These are phyloP conservation scores for Diaporthe citrichinensis DNA, from an alignment of 2,329 filamentous ascomycete species.

Conservation along the genomic window DNA sequence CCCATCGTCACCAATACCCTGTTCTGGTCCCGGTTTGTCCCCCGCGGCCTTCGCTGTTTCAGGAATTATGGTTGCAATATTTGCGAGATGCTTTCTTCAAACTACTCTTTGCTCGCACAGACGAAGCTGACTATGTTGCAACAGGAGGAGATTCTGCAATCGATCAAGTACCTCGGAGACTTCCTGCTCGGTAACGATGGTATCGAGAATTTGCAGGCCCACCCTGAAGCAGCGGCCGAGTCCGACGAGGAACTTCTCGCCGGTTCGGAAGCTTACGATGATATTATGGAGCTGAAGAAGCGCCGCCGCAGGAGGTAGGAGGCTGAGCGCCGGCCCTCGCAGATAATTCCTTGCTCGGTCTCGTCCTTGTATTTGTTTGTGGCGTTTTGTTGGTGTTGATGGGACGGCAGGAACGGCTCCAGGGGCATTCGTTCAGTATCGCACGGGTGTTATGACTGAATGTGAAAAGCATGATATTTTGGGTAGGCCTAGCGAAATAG, in stretches of 20 bases:
- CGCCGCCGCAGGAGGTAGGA: conserved; percentile 33
- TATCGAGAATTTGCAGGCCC: conserved; percentile 62
- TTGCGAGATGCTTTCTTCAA: not conserved
- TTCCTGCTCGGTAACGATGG: conserved; percentile 81
- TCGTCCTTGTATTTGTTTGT: not conserved
- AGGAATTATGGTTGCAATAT: not conserved
- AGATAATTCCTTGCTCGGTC: not conserved
- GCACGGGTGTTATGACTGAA: conserved; percentile 6
- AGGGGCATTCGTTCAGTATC: not conserved
- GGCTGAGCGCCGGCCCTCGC: not conserved
- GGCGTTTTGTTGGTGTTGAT: conserved; percentile 1
- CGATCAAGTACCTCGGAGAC: conserved; percentile 86
- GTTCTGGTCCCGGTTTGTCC: not conserved
- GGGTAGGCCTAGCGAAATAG: conserved; percentile 16
- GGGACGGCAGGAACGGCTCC: not conserved
- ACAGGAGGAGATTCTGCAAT: conserved; percentile 83
- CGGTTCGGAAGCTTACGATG: conserved; percentile 30
- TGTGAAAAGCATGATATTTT: conserved; percentile 22
- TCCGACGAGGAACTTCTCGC: conserved; percentile 40
- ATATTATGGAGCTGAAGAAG: conserved; percentile 39
- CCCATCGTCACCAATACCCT: not conserved
- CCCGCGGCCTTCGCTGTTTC: not conserved
- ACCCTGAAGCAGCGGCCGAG: conserved; percentile 45
- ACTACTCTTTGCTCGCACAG: not conserved
- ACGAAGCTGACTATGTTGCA: not conserved